phyloP scores from a whole-genome alignment of 805 yeast genomes.

The Ogataea zsoltii region DNA sequence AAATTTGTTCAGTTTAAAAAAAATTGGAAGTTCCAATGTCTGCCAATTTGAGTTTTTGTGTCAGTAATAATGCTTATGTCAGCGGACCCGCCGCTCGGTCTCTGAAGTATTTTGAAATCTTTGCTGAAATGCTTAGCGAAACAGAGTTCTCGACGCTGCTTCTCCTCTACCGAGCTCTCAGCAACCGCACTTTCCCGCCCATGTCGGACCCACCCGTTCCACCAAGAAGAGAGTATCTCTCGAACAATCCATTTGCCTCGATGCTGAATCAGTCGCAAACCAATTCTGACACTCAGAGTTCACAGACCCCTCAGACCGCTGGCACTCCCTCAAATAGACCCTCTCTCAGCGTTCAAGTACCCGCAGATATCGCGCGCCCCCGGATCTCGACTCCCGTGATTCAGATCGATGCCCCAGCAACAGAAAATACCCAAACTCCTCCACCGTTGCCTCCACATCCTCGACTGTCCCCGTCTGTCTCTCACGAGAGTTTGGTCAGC shows the following conservation, averaged over 20 bases:
- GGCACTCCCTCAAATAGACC: constrained; percentile 5
- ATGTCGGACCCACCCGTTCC: not conserved
- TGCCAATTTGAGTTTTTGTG: too few relatives aligned
- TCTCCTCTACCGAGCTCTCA: not conserved
- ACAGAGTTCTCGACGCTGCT: too few relatives aligned
- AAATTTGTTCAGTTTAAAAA: too few relatives aligned
- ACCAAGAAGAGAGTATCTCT: constrained; percentile 1
- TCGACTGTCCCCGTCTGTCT: constrained; percentile 4
- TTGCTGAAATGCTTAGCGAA: too few relatives aligned
- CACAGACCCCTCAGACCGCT: not conserved
- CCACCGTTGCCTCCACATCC: constrained; percentile 25
- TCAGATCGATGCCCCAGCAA: constrained; percentile 14
- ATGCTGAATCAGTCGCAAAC: not conserved
- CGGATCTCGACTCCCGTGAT: constrained; percentile 6
- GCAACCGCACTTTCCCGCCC: not conserved
- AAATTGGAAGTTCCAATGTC: too few relatives aligned
- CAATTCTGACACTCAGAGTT: not conserved
- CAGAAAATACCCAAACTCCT: constrained; percentile 7
- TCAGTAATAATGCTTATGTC: too few relatives aligned
- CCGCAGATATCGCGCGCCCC: not conserved
- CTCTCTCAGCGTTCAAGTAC: constrained; percentile 6
- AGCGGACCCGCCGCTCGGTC: too few relatives aligned
- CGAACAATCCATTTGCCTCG: constrained; percentile 14
- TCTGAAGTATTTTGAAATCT: too few relatives aligned
- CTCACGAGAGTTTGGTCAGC: not conserved